phyloP scores from a whole-genome alignment of 2,329 filamentous ascomycete species.

The Pyrenochaeta sp. region DNA sequence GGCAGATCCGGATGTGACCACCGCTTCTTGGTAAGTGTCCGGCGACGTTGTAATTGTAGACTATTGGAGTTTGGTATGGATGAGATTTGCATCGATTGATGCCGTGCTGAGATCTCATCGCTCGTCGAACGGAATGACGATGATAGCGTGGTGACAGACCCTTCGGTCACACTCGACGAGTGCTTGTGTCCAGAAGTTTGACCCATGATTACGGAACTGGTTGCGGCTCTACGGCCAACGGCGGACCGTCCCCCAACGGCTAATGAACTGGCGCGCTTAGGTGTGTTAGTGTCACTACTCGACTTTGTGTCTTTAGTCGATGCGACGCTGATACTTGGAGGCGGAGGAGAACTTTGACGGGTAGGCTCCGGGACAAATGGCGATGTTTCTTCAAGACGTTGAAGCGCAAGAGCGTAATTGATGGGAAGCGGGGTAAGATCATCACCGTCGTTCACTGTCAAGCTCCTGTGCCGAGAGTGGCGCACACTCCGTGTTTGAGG shows the following conservation, averaged over 20 bases:
- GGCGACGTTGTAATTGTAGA: slow-evolving; percentile 39
- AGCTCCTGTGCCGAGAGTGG: slow-evolving; percentile 39
- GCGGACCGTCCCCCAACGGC: slow-evolving; percentile 43
- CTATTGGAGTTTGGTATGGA: slow-evolving; percentile 32
- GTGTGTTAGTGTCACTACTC: slow-evolving; percentile 21
- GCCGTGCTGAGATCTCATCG: slow-evolving; percentile 37
- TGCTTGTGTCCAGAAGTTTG: slow-evolving; percentile 32
- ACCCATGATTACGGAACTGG: slow-evolving; percentile 30
- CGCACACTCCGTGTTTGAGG: slow-evolving; percentile 26
- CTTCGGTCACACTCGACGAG: slow-evolving; percentile 34
- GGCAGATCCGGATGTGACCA: slow-evolving; percentile 52
- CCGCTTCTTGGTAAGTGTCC: slow-evolving; percentile 45
- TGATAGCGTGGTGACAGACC: slow-evolving; percentile 22
- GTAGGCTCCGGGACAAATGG: slow-evolving; percentile 15
- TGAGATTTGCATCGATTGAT: slow-evolving; percentile 36
- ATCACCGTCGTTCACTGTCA: slow-evolving; percentile 44
- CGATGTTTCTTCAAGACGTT: slow-evolving; percentile 36
- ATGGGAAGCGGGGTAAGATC: slow-evolving; percentile 47
- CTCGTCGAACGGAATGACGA: slow-evolving; percentile 34
- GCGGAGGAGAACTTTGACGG: slow-evolving; percentile 17
- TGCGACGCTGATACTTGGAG: slow-evolving; percentile 26
- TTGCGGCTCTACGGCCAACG: slow-evolving; percentile 30
- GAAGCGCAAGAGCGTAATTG: slow-evolving; percentile 49
- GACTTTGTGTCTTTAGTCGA: slow-evolving; percentile 29
- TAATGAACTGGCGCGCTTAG: slow-evolving; percentile 36